Percentiles rank a stretch among this genome's conserved stretches.
phyloP scores from a whole-genome alignment of 2,329 filamentous ascomycete species.

The Talaromyces amestolkiae region DNA sequence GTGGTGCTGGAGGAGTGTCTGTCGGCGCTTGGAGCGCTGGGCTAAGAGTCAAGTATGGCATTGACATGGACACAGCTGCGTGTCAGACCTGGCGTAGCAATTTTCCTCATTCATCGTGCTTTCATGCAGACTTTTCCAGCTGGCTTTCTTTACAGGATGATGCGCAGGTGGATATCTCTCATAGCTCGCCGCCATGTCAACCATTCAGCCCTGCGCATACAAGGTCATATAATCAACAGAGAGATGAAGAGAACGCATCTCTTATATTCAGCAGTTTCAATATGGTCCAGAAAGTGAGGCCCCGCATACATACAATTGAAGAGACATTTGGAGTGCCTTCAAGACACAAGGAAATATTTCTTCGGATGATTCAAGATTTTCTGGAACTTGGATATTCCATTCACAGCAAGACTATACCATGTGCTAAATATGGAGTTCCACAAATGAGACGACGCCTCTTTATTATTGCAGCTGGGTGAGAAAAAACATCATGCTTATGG shows the following conservation, averaged over 20 bases:
- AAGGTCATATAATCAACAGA: slow-evolving; percentile 38
- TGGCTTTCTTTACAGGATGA: slow-evolving; percentile 34
- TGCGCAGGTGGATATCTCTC: slow-evolving; percentile 63
- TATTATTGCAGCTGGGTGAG: slow-evolving; percentile 54
- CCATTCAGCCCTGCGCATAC: slow-evolving; percentile 73
- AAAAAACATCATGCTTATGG: not conserved
- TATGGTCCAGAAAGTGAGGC: slow-evolving; percentile 58
- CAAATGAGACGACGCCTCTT: slow-evolving; percentile 51
- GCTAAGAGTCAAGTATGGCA: slow-evolving; percentile 57
- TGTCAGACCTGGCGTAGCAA: slow-evolving; percentile 59
- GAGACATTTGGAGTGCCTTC: slow-evolving; percentile 69
- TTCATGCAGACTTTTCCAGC: slow-evolving; percentile 48
- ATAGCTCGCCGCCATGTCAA: slow-evolving; percentile 76
- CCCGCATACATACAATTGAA: slow-evolving; percentile 72
- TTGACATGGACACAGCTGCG: slow-evolving; percentile 62
- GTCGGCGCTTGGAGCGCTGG: slow-evolving; percentile 61
- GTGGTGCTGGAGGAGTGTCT: slow-evolving; percentile 69
- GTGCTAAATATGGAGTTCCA: slow-evolving; percentile 50
- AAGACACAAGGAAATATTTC: slow-evolving; percentile 56
- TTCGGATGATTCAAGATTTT: slow-evolving; percentile 57
- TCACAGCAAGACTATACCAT: slow-evolving; percentile 62
- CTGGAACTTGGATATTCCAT: slow-evolving; percentile 66
- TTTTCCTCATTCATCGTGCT: slow-evolving; percentile 46
- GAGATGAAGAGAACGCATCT: slow-evolving; percentile 67
- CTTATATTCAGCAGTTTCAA: slow-evolving; percentile 49